phyloP scores from a whole-genome alignment of 2,329 filamentous ascomycete genomes.

The Ophiocordyceps robertsii region DNA sequence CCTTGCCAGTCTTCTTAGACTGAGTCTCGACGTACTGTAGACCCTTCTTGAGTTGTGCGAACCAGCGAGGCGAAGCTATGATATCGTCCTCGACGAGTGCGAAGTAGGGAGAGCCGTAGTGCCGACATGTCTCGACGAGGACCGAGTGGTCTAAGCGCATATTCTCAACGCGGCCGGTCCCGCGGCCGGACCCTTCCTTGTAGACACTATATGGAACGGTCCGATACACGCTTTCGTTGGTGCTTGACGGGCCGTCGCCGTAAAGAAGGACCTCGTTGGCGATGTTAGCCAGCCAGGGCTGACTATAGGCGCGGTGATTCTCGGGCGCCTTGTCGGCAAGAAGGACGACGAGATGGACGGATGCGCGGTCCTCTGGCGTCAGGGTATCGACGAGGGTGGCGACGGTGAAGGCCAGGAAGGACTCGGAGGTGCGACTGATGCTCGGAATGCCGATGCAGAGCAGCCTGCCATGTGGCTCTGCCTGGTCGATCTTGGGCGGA shows the following conservation, averaged over 20 bases:
- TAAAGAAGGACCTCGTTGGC: constrained; percentile 21
- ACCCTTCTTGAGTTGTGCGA: constrained; percentile 12
- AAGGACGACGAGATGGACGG: constrained; percentile 18
- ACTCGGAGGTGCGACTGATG: constrained; percentile 16
- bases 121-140: constrained; percentile 17
- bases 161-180: constrained; percentile 16
- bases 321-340: constrained; percentile 19
- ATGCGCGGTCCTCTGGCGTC: constrained; percentile 14
- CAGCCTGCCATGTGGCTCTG: constrained; percentile 1
- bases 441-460: constrained; percentile 21
- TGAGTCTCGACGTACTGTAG: constrained; percentile 14
- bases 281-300: constrained; percentile 16
- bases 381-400: constrained; percentile 18
- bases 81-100: constrained; percentile 24
- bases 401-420: constrained; percentile 15
- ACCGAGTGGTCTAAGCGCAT: constrained; percentile 20
- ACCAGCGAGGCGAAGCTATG: constrained; percentile 21
- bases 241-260: constrained; percentile 3
- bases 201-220: constrained; percentile 11
- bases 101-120: constrained; percentile 16
- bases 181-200: constrained; percentile 8
- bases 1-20: constrained; percentile 5
- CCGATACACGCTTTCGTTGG: constrained; percentile 2
- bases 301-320: constrained; percentile 16
- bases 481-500: neutral